Evolutionary conservation across 2,329 filamentous ascomycete genomes (phyloP).

Genomic region (Samsoniella hepiali): DNA sequence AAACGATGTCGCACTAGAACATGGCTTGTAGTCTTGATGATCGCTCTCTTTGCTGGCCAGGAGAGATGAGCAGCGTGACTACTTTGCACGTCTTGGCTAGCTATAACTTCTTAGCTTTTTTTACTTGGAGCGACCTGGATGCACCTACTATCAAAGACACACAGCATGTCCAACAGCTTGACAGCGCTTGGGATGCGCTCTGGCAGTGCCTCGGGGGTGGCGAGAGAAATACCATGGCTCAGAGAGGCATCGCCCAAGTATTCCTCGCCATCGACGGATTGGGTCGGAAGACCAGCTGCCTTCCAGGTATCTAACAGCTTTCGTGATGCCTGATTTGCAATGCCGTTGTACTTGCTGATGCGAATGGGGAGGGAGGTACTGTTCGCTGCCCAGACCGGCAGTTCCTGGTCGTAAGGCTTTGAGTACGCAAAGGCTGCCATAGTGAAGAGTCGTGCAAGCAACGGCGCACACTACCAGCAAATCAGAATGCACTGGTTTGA

Average conservation of each 20-base stretch:
- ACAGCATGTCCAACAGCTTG: background rate
- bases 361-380: background rate
- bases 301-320: background rate
- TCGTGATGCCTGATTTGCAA: background rate
- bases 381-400: background rate
- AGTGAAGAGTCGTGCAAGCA: background rate
- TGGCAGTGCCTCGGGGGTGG: background rate
- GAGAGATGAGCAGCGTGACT: background rate
- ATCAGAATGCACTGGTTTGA: too few relatives aligned
- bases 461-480: too few relatives aligned
- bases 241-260: background rate
- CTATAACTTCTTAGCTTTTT: background rate
- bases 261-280: background rate
- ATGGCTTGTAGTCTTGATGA: background rate
- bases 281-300: background rate
- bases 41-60: background rate
- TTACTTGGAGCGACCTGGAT: background rate
- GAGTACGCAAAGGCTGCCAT: constrained; percentile 3
- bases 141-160: background rate
- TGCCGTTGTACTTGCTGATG: background rate
- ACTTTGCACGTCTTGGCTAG: background rate
- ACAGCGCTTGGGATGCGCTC: background rate
- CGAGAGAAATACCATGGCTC: background rate
- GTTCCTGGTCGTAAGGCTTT: background rate
- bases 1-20: background rate